phyloP scores from a whole-genome alignment of 176 grass and related monocot genomes.

The Zea luxurians region DNA sequence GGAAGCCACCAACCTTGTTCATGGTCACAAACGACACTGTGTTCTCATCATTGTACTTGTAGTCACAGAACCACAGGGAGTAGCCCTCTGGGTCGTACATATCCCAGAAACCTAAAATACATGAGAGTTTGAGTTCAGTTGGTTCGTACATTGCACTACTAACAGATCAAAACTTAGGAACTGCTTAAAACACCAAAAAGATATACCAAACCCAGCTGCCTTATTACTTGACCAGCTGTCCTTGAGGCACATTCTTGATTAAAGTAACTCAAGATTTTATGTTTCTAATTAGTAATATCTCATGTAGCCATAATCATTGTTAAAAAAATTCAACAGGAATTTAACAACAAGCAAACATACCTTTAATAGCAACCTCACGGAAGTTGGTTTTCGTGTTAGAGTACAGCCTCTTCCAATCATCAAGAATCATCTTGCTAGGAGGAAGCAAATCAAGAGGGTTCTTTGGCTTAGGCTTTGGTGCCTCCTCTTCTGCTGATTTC shows the following conservation, averaged over 20 bases:
- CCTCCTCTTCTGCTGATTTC: slow-evolving; percentile 53
- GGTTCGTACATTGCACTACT: too few species aligned
- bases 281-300: not conserved
- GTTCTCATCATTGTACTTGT: slow-evolving; percentile 91
- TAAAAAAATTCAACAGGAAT: not conserved
- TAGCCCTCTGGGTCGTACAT: slow-evolving; percentile 84
- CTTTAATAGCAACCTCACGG: slow-evolving; percentile 85
- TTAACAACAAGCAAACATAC: slow-evolving; percentile 32
- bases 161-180: not conserved
- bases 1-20: slow-evolving; percentile 82
- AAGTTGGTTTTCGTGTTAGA: slow-evolving; percentile 93
- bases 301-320: not conserved
- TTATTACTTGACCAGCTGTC: not conserved
- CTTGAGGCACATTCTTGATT: not conserved
- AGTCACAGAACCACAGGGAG: slow-evolving; percentile 87
- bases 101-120: slow-evolving; percentile 72
- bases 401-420: slow-evolving; percentile 92
- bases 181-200: not conserved
- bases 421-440: slow-evolving; percentile 86
- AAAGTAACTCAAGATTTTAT: not conserved
- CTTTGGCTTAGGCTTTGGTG: slow-evolving; percentile 78
- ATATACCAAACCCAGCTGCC: not conserved
- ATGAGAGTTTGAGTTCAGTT: not conserved
- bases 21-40: slow-evolving; percentile 68
- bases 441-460: slow-evolving; percentile 86